A percentile compares a stretch with the other conserved stretches of the same genome.
These are phyloP conservation scores for Fusarium sp. DNA, from an alignment of 2,329 filamentous ascomycete species.

Conservation along the genomic window DNA sequence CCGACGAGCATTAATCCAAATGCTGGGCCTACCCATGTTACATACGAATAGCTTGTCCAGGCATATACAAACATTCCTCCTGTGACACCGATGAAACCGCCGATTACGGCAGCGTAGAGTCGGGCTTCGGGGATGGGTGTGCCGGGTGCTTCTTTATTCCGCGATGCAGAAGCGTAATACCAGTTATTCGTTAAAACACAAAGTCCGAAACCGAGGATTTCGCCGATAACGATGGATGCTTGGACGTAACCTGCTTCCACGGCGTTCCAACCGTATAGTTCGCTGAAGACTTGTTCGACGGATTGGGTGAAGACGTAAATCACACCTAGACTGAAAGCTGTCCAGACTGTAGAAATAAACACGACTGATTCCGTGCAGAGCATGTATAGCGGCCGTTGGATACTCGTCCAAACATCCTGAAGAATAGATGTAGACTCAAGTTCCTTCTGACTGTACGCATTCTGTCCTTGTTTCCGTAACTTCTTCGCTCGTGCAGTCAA, in stretches of 20 bases:
- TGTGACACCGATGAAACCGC: slow-evolving; percentile 22
- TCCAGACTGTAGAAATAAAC: slow-evolving; percentile 18
- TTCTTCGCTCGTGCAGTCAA: slow-evolving; percentile 6
- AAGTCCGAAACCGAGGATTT: slow-evolving; percentile 20
- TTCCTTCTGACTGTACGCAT: slow-evolving; percentile 15
- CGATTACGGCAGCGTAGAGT: slow-evolving; percentile 22
- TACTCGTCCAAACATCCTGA: slow-evolving; percentile 7
- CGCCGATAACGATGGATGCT: slow-evolving; percentile 24
- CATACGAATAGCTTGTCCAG: slow-evolving; percentile 24
- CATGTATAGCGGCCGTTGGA: slow-evolving; percentile 26
- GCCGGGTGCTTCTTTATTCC: slow-evolving; percentile 20
- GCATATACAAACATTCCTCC: slow-evolving; percentile 35
- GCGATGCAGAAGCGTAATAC: slow-evolving; percentile 34
- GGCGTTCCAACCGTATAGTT: slow-evolving; percentile 23
- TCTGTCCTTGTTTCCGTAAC: slow-evolving; percentile 9
- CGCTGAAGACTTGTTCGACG: slow-evolving; percentile 23
- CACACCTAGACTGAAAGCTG: slow-evolving; percentile 14
- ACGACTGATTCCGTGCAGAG: slow-evolving; percentile 27
- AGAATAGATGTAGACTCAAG: slow-evolving; percentile 20
- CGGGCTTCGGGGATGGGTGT: slow-evolving; percentile 35
- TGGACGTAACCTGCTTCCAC: slow-evolving; percentile 26
- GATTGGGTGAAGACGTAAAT: slow-evolving; percentile 32
- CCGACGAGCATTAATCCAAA: slow-evolving; percentile 29
- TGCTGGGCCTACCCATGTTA: slow-evolving; percentile 23
- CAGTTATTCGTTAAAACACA: slow-evolving; percentile 23